Evolutionary conservation across 208 protist species (phyloP).

Genomic region (Trichomonas vaginalis): DNA sequence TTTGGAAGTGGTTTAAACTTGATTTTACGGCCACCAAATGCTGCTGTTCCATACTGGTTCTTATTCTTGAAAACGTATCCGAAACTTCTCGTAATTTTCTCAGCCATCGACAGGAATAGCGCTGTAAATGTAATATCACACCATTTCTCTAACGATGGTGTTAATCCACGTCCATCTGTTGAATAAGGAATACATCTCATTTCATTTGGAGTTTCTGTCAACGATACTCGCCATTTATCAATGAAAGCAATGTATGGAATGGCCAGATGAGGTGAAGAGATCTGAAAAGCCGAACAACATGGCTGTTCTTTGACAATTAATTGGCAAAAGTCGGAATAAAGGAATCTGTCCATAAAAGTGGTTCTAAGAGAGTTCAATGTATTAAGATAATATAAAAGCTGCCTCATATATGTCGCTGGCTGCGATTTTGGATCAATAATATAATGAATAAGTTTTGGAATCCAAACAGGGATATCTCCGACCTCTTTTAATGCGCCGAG

Average conservation of each 20-base stretch:
- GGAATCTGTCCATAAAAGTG: neutral
- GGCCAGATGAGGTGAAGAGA: neutral
- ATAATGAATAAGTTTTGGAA: neutral
- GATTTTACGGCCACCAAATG: neutral
- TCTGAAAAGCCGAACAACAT: neutral
- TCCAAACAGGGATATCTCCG: neutral
- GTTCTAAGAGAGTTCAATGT: neutral
- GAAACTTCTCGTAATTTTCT: neutral
- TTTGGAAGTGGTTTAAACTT: neutral
- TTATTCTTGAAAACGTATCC: slow-evolving; percentile 7
- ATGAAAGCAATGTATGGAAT: neutral
- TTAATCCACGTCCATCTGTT: neutral
- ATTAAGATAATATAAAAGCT: neutral
- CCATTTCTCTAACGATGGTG: neutral
- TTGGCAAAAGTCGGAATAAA: neutral
- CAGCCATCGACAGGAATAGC: neutral
- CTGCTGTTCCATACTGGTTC: neutral
- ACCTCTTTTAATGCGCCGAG: neutral
- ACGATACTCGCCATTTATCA: neutral
- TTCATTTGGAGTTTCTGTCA: slow-evolving; percentile 6
- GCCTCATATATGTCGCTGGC: neutral
- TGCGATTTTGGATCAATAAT: neutral
- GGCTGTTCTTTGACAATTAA: neutral
- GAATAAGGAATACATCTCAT: neutral
- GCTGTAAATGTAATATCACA: neutral